Evolutionary conservation across 306 rosid genomes (phyloP), one percentile per base, ranked within the genome.

Genomic region (Cucurbita argyrosperma): DNA sequence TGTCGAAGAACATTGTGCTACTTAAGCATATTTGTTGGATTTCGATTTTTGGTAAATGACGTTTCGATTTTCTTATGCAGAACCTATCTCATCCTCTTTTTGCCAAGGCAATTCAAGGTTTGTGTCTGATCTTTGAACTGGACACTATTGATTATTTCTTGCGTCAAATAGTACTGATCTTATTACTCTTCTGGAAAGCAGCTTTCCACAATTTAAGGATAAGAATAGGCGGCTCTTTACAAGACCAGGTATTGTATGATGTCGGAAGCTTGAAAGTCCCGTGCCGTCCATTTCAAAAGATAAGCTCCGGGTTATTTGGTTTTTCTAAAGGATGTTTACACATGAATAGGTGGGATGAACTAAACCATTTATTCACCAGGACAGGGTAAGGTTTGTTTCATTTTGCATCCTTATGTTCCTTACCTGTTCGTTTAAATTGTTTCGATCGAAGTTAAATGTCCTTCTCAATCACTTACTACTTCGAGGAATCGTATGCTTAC

Each of bases 211-310:
- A 84, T 75, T 80, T 94, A 85, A 89, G 99, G 87, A 85, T 94
- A 83, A 85, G 99, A 87, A 68, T 91, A 45, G 99, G 99, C 79
- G 99, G 99, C 57, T 94, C 99, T 70, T 84, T 94, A 87, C 95
- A 94, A 91, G 99, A 94, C 74, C 96, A 78, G 80, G 90, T 94
- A 61, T 64, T 89, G 86, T 94, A 94, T 57, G 90, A 87, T 70
- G 85, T 84, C 75, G 97, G 81, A 83, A 80, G 70, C 77, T 82
- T 91, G 87, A 85, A 88, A 80, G 75, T 57, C 78, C 88, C 92
- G 43, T 94, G 99, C 80, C 95, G 72, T 77, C 91, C 86, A 56
- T 94, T 94, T 85, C 88, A 80, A 81, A 89, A 85, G 87, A 76
- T 77, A 84, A 83, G 84, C 52, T 80, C 77, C 46, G 92, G 89